These are phyloP conservation scores for Beauveria rudraprayagi DNA, from an alignment of 2,329 filamentous ascomycete species.

Conservation along the genomic window DNA sequence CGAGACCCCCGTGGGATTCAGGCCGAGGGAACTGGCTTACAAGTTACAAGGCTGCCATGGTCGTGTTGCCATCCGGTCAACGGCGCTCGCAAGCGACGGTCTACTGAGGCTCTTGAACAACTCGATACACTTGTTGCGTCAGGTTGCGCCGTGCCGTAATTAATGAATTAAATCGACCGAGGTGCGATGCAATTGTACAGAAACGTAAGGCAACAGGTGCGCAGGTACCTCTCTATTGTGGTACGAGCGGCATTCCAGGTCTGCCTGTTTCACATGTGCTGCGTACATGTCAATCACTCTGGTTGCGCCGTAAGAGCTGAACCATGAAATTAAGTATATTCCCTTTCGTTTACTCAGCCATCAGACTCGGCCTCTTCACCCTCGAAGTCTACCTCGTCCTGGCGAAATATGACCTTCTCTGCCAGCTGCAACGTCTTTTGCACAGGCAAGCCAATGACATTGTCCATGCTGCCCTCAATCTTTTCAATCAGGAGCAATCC, in stretches of 20 bases:
- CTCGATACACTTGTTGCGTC: background rate
- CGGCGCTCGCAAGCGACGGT: background rate
- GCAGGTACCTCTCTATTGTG: background rate
- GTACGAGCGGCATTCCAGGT: background rate
- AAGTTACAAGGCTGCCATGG: background rate
- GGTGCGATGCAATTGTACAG: background rate
- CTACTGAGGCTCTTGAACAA: background rate
- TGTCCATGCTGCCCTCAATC: conserved; percentile 86
- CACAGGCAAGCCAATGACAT: conserved; percentile 86
- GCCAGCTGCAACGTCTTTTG: conserved; percentile 71
- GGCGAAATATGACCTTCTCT: conserved; percentile 76
- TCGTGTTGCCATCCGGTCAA: background rate
- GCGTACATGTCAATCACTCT: background rate
- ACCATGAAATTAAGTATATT: background rate
- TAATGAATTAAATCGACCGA: too few species aligned
- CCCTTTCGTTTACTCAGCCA: conserved; percentile 3
- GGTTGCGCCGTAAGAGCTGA: background rate
- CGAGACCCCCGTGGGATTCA: background rate
- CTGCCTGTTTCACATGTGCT: background rate
- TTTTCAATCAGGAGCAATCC: conserved; percentile 80
- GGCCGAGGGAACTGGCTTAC: background rate
- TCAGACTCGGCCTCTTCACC: conserved; percentile 38
- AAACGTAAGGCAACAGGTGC: background rate
- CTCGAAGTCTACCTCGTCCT: conserved; percentile 54
- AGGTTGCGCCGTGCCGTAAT: background rate